phyloP scores from a whole-genome alignment of 768 basidiomycete genomes.

The Phlebiopsis gigantea region DNA sequence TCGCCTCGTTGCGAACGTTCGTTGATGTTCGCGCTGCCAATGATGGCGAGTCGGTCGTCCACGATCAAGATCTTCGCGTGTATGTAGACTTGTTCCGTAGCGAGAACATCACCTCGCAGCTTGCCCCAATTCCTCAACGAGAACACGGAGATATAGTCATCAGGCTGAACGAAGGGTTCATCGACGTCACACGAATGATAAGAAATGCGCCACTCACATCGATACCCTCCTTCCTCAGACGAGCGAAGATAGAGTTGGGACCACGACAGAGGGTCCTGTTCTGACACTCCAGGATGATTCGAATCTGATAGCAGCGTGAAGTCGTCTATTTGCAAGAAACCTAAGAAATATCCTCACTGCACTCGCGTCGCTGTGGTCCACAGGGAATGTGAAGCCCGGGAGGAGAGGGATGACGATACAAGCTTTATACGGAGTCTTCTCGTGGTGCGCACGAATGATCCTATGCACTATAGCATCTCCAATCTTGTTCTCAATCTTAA shows the following conservation, averaged over 20 bases:
- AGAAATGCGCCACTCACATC: slow-evolving; percentile 48
- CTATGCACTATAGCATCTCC: slow-evolving; percentile 91
- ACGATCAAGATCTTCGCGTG: slow-evolving; percentile 58
- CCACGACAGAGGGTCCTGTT: slow-evolving; percentile 85
- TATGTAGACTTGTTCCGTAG: slow-evolving; percentile 72
- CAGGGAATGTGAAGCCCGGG: slow-evolving; percentile 89
- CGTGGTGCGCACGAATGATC: slow-evolving; percentile 81
- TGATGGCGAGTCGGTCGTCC: slow-evolving; percentile 91
- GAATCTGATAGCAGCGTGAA: slow-evolving; percentile 61
- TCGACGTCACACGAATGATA: not conserved
- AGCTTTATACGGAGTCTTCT: slow-evolving; percentile 83
- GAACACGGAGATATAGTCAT: slow-evolving; percentile 89
- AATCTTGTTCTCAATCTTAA: slow-evolving; percentile 87
- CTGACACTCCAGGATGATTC: slow-evolving; percentile 94
- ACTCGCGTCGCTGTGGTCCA: slow-evolving; percentile 91
- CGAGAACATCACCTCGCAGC: slow-evolving; percentile 73
- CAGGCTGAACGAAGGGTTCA: slow-evolving; percentile 51
- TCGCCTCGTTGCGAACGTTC: slow-evolving; percentile 95
- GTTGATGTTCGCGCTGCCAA: slow-evolving; percentile 97
- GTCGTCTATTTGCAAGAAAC: not conserved
- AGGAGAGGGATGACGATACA: slow-evolving; percentile 88
- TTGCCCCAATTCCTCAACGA: slow-evolving; percentile 93
- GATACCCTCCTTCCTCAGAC: slow-evolving; percentile 82
- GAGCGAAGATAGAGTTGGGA: slow-evolving; percentile 84
- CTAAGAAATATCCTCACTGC: slow-evolving; percentile 49